These are phyloP conservation scores for Lachancea nothofagi DNA, from an alignment of 805 yeast genomes.

Conservation along the genomic window DNA sequence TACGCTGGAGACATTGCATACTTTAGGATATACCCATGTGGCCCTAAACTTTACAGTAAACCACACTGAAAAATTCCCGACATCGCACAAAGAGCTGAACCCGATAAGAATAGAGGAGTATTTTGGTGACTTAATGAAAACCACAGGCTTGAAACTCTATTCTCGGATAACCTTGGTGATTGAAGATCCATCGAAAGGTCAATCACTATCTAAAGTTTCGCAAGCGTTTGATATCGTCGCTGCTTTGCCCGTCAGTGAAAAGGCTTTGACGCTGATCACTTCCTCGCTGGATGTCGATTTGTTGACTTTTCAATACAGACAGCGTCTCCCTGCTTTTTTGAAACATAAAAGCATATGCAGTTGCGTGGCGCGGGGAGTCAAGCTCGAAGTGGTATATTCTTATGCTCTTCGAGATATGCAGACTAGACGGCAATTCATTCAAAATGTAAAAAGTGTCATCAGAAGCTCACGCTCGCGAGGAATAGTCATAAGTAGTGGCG, in stretches of 20 bases:
- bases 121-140: slow-evolving; percentile 28
- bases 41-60: slow-evolving; percentile 64
- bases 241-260: slow-evolving; percentile 74
- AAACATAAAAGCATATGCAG: slow-evolving; percentile 81
- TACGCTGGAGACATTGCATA: slow-evolving; percentile 47
- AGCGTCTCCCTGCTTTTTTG: slow-evolving; percentile 66
- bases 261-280: slow-evolving; percentile 68
- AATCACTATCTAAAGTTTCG: slow-evolving; percentile 36
- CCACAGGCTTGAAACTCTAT: slow-evolving; percentile 44
- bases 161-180: slow-evolving; percentile 71
- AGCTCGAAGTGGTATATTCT: slow-evolving; percentile 71
- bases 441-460: slow-evolving; percentile 66
- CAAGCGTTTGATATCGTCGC: slow-evolving; percentile 70
- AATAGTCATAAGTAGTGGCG: slow-evolving; percentile 73
- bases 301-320: slow-evolving; percentile 62
- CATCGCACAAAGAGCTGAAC: slow-evolving; percentile 38
- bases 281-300: slow-evolving; percentile 76
- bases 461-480: slow-evolving; percentile 82
- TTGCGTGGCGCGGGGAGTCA: slow-evolving; percentile 76
- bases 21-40: slow-evolving; percentile 66
- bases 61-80: slow-evolving; percentile 50
- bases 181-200: slow-evolving; percentile 74
- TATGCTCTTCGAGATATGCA: slow-evolving; percentile 41
- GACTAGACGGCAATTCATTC: slow-evolving; percentile 56
- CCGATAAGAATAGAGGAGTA: slow-evolving; percentile 35